Base-by-base conservation (phyloP, 164 flowering plant genomes). In the Tinospora cordifolia region DNA sequence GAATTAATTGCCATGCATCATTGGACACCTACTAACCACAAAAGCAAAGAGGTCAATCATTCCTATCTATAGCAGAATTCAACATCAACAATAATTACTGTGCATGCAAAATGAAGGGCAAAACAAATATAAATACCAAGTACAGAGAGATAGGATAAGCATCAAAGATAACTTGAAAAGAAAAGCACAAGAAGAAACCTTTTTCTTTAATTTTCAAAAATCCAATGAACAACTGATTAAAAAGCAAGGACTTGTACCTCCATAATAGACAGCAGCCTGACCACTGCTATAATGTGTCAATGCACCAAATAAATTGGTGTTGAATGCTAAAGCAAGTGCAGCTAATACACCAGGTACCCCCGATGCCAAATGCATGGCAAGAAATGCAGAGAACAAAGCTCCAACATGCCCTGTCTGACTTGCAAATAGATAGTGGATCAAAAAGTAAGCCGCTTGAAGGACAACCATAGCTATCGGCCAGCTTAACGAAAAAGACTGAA, bases 401-500 rank as follows among this genome's bases (percentile, higher is more conserved):
- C 97, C 99, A 6, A 92, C 93, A 80, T 94, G 99, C 47, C 91
- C 99, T 5, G 97, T 89, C 78, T 89, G 95, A 73, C 99, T 94
- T 6, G 99, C 97, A 78, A 92, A 94, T 9, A 94, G 75, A 80
- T 94, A 94, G 79, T 94, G 99, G 76, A 89, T 83, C 21, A 82
- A 76, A 85, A 94, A 90, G 67, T 94, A 94, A 1, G 92, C 77
- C n/a, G 87, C 89, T 77, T 89, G 95, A 76, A 92, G 97, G 76
- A 89, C 78, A 66, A 69, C 82, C 65, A 94, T 89, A 54, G 99
- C 90, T 63, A 80, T 87, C 9, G 93, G 95, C 97, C 99, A 89
- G 80, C 95, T 84, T 75, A 91, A 78, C 44, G 90, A 83, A 72
- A 86, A 77, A 64, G 93, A 81, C 21, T 85, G 84, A 51, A 94